A percentile compares a stretch with the other conserved stretches of the same genome.
Conservation (phyloP, 2,329 filamentous ascomycete genomes). For the Moelleriella libera region DNA sequence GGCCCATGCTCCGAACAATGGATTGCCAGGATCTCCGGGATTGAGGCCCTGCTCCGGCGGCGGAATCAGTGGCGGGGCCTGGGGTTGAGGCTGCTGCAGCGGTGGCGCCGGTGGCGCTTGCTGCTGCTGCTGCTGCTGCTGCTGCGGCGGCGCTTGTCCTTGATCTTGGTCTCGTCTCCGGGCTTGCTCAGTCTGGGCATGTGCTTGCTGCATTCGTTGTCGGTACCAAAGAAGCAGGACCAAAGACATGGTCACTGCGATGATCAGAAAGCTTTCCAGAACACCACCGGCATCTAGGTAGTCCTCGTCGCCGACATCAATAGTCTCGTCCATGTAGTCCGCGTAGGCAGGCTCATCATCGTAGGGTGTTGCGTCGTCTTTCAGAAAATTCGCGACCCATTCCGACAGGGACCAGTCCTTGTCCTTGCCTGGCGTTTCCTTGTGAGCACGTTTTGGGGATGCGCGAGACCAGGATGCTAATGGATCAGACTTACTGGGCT, state of each 20-base stretch:
- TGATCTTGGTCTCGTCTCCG: constrained; percentile 17
- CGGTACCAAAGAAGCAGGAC: constrained; percentile 72
- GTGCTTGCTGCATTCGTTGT: constrained; percentile 51
- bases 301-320: constrained; percentile 40
- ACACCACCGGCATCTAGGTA: constrained; percentile 63
- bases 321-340: constrained; percentile 39
- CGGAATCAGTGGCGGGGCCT: not conserved
- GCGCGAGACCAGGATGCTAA: not conserved
- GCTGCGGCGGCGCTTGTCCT: constrained; percentile 10
- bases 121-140: constrained; percentile 2
- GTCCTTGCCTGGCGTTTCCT: constrained; percentile 36
- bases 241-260: constrained; percentile 61
- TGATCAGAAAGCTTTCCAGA: constrained; percentile 71
- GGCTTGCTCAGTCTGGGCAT: constrained; percentile 20
- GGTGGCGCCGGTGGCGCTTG: not conserved
- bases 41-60: not conserved
- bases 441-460: constrained; percentile 13
- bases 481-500: constrained; percentile 50
- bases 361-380: constrained; percentile 54
- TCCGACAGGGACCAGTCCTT: constrained; percentile 69
- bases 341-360: constrained; percentile 35
- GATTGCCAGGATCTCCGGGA: constrained; percentile 2
- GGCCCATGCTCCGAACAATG: constrained; percentile 19
- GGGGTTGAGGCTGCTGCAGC: not conserved
- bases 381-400: constrained; percentile 77